Percentiles rank a stretch among this genome's conserved stretches.
These are phyloP conservation scores for Lactifluus volemus DNA, from an alignment of 768 basidiomycete species.

Conservation along the genomic window DNA sequence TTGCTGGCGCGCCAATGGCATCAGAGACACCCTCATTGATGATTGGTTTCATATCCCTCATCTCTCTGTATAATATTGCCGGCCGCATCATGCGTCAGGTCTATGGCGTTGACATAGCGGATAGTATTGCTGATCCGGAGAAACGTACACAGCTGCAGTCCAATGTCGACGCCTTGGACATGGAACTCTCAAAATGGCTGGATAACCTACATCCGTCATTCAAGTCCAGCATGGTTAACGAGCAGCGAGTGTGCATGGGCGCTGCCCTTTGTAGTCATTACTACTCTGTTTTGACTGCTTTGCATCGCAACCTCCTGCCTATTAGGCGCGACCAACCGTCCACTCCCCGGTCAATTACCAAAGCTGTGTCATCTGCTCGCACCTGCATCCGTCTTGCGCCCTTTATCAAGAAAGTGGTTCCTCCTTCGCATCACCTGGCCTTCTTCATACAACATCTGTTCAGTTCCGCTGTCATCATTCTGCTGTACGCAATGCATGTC, in stretches of 20 bases:
- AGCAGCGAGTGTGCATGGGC: constrained; percentile 79
- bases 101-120: constrained; percentile 71
- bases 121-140: constrained; percentile 58
- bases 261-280: constrained; percentile 84
- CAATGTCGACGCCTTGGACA: constrained; percentile 70
- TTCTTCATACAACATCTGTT: constrained; percentile 88
- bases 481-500: constrained; percentile 81
- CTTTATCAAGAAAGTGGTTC: constrained; percentile 75
- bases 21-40: constrained; percentile 61
- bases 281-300: constrained; percentile 78
- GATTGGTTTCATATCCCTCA: constrained; percentile 71
- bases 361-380: constrained; percentile 77
- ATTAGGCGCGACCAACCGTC: constrained; percentile 64
- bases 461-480: constrained; percentile 78
- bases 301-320: constrained; percentile 83
- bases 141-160: constrained; percentile 68
- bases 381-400: constrained; percentile 80
- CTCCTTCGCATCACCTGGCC: constrained; percentile 78
- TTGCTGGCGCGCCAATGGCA: constrained; percentile 49
- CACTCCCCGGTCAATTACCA: constrained; percentile 63
- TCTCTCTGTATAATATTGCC: constrained; percentile 74
- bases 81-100: constrained; percentile 77
- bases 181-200: constrained; percentile 74
- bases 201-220: constrained; percentile 66
- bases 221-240: constrained; percentile 64